A percentile compares a stretch with the other conserved stretches of the same genome.
Conservation (phyloP, 352 stramenopile species). For the Phytophthora uliginosa region DNA sequence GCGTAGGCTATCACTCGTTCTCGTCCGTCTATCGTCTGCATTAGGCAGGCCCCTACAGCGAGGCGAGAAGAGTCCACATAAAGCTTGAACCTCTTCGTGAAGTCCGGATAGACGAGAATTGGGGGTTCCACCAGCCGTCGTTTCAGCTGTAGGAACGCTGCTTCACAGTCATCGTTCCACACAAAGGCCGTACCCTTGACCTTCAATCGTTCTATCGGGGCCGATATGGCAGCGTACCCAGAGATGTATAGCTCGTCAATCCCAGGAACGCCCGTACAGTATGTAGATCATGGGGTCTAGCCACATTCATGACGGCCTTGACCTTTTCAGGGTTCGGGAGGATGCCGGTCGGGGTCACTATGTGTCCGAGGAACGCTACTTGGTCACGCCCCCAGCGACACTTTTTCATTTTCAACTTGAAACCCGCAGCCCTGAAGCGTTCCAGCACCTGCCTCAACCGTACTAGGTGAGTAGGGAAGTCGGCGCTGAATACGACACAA, state of each 20-base stretch:
- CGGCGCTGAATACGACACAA: background rate
- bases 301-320: background rate
- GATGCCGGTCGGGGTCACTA: background rate
- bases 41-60: constrained; percentile 6
- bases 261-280: background rate
- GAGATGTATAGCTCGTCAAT: background rate
- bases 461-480: constrained; percentile 1
- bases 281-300: background rate
- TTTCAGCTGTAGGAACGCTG: background rate
- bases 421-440: background rate
- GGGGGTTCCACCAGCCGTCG: background rate
- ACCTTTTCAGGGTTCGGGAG: background rate
- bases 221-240: background rate
- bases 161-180: constrained; percentile 4
- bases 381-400: background rate
- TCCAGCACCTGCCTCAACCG: background rate
- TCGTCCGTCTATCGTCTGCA: constrained; percentile 1
- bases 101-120: constrained; percentile 10
- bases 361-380: background rate
- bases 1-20: constrained; percentile 1
- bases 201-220: constrained; percentile 2
- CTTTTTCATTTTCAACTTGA: constrained; percentile 9
- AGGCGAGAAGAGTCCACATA: constrained; percentile 4
- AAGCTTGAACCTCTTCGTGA: constrained; percentile 5
- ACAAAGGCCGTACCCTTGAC: background rate